phyloP scores from a whole-genome alignment of 305 asterid species.

The Solanum aculeatissimum region DNA sequence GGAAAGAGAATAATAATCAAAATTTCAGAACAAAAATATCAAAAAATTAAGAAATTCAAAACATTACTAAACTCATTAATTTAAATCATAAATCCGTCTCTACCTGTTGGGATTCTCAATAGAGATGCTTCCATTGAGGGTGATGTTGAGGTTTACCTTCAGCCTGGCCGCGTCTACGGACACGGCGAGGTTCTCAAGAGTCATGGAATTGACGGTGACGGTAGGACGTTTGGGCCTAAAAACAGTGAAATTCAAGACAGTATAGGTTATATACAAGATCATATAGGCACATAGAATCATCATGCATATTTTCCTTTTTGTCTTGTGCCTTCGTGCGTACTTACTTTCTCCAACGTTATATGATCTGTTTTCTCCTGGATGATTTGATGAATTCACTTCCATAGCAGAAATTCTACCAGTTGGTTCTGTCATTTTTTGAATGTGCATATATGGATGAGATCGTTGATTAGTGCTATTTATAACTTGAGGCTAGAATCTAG shows the following conservation, averaged over 20 bases:
- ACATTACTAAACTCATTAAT: background rate
- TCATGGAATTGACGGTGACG: conserved; percentile 29
- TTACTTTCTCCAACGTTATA: background rate
- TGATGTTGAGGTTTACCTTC: conserved; percentile 36
- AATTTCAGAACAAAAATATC: background rate
- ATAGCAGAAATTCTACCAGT: background rate
- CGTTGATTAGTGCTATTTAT: background rate
- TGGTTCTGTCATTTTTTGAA: background rate
- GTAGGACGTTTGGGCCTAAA: conserved; percentile 56
- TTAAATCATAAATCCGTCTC: background rate
- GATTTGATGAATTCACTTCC: background rate
- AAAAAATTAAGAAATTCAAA: background rate
- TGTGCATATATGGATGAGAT: background rate
- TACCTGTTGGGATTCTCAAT: conserved; percentile 50
- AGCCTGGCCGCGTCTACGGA: conserved; percentile 20
- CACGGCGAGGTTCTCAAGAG: conserved; percentile 32
- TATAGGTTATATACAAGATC: conserved; percentile 20
- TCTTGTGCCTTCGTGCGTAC: background rate
- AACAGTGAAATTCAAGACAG: conserved; percentile 58
- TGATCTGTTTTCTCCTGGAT: background rate
- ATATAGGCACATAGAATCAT: conserved; percentile 16
- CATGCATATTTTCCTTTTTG: conserved; percentile 23
- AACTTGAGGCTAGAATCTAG: background rate
- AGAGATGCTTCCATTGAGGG: conserved; percentile 30
- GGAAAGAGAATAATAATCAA: background rate